Conservation (phyloP, 2,329 filamentous ascomycete species). For the Botrytis cinerea region DNA sequence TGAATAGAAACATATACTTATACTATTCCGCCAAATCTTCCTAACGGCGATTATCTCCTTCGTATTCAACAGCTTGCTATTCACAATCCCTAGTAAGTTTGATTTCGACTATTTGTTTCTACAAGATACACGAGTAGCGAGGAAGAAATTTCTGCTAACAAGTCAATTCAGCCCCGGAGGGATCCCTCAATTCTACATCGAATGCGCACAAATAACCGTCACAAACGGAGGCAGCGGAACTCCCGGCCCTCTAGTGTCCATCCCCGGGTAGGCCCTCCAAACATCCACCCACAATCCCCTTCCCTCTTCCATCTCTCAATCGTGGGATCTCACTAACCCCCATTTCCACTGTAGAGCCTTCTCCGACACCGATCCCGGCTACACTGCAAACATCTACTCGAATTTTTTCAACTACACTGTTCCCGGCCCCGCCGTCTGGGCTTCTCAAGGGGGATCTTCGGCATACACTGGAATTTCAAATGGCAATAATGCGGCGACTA, state of each 20-base stretch:
- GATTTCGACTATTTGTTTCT: not conserved
- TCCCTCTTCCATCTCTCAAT: not conserved
- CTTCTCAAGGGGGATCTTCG: conserved; percentile 25
- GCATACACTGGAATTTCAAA: not conserved
- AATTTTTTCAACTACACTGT: conserved; percentile 39
- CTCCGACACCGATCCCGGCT: conserved; percentile 24
- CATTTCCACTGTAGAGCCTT: not conserved
- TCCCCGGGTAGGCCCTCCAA: conserved; percentile 32
- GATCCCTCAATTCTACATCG: conserved; percentile 40
- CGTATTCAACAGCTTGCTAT: conserved; percentile 39
- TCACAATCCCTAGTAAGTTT: conserved; percentile 36
- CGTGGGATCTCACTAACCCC: conserved; percentile 24
- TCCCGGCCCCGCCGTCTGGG: conserved; percentile 37
- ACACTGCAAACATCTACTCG: conserved; percentile 38
- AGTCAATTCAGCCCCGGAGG: conserved; percentile 29
- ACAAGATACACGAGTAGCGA: not conserved
- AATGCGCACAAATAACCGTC: conserved; percentile 39
- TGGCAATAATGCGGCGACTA: conserved; percentile 10
- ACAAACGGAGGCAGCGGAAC: conserved; percentile 36
- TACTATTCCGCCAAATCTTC: conserved; percentile 37
- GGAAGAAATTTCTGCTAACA: not conserved
- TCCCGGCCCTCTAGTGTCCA: conserved; percentile 36
- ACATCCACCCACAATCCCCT: not conserved
- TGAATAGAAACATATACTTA: conserved; percentile 37
- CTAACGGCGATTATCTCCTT: conserved; percentile 39